Percentiles rank a stretch among this genome's conserved stretches.
Evolutionary conservation across 345 rosid species (phyloP).

Genomic region (Syzygium aromaticum): DNA sequence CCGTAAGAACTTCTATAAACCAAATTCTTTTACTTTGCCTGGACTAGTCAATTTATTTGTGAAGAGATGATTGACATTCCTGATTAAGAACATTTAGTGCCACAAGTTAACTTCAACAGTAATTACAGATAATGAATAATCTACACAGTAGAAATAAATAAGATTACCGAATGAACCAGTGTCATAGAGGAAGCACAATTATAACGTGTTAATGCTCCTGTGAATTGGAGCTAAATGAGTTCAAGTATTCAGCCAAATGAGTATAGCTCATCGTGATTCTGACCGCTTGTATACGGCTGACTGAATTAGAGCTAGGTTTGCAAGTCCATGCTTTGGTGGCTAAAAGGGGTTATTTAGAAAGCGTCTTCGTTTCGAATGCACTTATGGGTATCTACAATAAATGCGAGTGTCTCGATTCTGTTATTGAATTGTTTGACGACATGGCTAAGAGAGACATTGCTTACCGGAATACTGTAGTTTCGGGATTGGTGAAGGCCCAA

Average conservation of each 20-base stretch:
- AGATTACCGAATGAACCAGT: neutral
- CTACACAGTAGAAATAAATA: neutral
- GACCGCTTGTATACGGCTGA: conserved; percentile 35
- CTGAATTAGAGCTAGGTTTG: conserved; percentile 32
- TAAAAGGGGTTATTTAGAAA: conserved; percentile 24
- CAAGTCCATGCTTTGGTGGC: conserved; percentile 42
- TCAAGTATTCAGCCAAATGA: conserved; percentile 39
- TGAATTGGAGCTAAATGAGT: neutral
- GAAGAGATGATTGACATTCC: neutral
- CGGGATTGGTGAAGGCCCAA: conserved; percentile 38
- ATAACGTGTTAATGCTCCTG: neutral
- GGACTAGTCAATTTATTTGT: neutral
- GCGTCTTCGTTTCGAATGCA: conserved; percentile 47
- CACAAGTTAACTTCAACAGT: neutral
- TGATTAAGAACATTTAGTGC: neutral
- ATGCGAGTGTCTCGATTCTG: conserved; percentile 22
- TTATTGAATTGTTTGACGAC: conserved; percentile 48
- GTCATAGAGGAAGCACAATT: neutral
- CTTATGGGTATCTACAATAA: conserved; percentile 57
- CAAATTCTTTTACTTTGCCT: neutral
- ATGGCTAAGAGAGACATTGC: conserved; percentile 49
- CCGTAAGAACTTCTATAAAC: neutral
- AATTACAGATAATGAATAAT: neutral
- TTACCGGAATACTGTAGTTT: conserved; percentile 64
- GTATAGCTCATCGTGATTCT: conserved; percentile 39